phyloP scores from a whole-genome alignment of 495 filamentous ascomycete species.

The Penicillium canariense region DNA sequence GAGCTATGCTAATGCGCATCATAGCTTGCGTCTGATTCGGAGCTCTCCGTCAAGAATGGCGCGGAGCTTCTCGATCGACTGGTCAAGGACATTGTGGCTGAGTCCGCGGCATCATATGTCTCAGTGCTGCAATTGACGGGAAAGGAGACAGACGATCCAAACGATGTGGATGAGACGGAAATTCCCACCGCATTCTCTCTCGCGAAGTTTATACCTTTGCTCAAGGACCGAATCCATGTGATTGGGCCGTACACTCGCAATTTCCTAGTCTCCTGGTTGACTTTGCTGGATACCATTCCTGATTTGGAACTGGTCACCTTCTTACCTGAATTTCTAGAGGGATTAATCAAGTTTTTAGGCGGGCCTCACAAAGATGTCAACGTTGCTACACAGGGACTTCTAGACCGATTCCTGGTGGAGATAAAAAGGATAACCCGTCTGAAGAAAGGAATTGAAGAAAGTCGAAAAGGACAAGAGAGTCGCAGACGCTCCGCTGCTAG shows the following conservation, averaged over 20 bases:
- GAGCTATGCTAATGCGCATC: neutral
- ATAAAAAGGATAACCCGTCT: conserved; percentile 92
- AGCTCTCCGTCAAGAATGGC: conserved; percentile 97
- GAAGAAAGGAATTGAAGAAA: conserved; percentile 89
- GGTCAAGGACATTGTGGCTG: conserved; percentile 96
- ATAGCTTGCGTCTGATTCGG: conserved; percentile 91
- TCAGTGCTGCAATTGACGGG: conserved; percentile 68
- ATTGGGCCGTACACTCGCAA: conserved; percentile 91
- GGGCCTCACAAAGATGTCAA: conserved; percentile 92
- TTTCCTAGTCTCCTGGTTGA: conserved; percentile 96
- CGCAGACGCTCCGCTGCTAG: conserved; percentile 64
- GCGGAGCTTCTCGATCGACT: conserved; percentile 94
- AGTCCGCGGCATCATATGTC: conserved; percentile 93
- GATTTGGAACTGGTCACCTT: conserved; percentile 93
- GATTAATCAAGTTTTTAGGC: conserved; percentile 87
- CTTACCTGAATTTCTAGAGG: conserved; percentile 87
- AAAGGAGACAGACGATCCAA: conserved; percentile 46
- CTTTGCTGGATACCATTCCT: conserved; percentile 90
- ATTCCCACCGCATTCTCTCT: conserved; percentile 90
- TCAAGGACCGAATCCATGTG: conserved; percentile 90
- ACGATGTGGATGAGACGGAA: conserved; percentile 49
- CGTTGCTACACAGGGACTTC: conserved; percentile 79
- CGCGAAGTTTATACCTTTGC: conserved; percentile 83
- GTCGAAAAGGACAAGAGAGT: conserved; percentile 66
- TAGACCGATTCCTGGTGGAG: conserved; percentile 91